Conservation (phyloP, 2,329 filamentous ascomycete species). For the Hymenoscyphus fraxineus region DNA sequence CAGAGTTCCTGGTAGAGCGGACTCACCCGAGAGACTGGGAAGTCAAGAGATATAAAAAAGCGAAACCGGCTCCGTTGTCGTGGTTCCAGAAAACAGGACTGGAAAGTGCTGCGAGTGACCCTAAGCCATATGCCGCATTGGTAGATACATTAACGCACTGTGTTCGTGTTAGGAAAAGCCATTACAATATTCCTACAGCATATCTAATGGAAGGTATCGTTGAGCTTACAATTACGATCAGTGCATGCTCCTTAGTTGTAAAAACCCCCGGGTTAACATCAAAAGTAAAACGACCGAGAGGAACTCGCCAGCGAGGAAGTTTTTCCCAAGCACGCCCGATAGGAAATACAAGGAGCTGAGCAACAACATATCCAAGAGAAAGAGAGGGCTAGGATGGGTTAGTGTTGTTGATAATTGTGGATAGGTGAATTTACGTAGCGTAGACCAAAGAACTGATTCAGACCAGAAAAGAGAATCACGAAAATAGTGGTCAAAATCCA, state of each 20-base stretch:
- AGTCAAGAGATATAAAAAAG: conserved; percentile 57
- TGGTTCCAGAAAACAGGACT: conserved; percentile 37
- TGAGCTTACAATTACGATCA: conserved; percentile 61
- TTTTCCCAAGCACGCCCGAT: conserved; percentile 58
- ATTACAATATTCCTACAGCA: conserved; percentile 46
- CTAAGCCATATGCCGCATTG: conserved; percentile 57
- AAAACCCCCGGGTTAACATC: conserved; percentile 62
- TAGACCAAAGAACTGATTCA: conserved; percentile 22
- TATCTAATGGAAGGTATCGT: conserved; percentile 62
- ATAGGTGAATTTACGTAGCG: conserved; percentile 7
- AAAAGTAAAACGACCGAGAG: conserved; percentile 43
- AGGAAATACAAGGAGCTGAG: conserved; percentile 48
- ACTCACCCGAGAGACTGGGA: conserved; percentile 52
- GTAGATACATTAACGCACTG: conserved; percentile 54
- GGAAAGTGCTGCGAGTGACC: conserved; percentile 34
- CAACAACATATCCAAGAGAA: conserved; percentile 20
- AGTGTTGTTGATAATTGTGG: background rate
- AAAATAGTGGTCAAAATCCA: conserved; percentile 51
- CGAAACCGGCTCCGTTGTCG: conserved; percentile 52
- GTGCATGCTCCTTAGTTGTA: conserved; percentile 64
- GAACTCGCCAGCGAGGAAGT: conserved; percentile 20
- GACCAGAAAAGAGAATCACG: conserved; percentile 15
- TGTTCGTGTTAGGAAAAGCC: background rate
- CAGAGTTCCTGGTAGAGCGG: background rate
- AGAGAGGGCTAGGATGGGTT: conserved; percentile 11